Conservation (phyloP, 73 alveolate genomes). For the Blepharisma japonicum region DNA sequence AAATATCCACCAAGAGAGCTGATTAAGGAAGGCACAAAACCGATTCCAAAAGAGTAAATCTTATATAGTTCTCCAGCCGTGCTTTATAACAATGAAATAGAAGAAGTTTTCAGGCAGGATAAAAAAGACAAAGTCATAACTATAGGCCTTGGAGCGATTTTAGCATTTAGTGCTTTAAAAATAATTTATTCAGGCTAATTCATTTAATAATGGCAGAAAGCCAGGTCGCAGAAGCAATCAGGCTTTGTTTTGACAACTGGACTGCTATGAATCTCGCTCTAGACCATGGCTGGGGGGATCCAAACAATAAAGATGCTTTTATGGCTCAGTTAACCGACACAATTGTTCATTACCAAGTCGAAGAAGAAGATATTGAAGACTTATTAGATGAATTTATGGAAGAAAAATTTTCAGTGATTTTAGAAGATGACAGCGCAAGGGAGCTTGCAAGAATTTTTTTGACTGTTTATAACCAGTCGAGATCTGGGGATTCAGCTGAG, state of each 20-base stretch:
- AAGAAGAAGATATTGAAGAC: background rate
- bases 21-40: background rate
- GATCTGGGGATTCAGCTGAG: background rate
- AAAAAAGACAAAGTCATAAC: no score
- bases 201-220: background rate
- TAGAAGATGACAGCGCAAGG: slow-evolving; percentile 17
- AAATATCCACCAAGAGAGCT: slow-evolving; percentile 5
- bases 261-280: slow-evolving; percentile 26
- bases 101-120: no score
- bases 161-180: background rate
- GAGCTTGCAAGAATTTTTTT: slow-evolving; percentile 2
- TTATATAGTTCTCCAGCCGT: slow-evolving; percentile 2
- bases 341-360: background rate
- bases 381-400: slow-evolving; percentile 13
- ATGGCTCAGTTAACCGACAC: background rate
- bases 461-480: background rate
- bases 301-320: background rate
- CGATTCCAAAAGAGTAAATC: background rate
- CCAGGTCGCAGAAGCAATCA: background rate
- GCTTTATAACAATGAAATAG: no score
- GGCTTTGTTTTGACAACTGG: slow-evolving; percentile 12
- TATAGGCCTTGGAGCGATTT: no score
- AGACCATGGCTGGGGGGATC: slow-evolving; percentile 24
- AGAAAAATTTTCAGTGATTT: slow-evolving; percentile 1
- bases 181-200: background rate